Evolutionary conservation across 106 monocot species (phyloP).

Genomic region (Xerophyta viscosa): DNA sequence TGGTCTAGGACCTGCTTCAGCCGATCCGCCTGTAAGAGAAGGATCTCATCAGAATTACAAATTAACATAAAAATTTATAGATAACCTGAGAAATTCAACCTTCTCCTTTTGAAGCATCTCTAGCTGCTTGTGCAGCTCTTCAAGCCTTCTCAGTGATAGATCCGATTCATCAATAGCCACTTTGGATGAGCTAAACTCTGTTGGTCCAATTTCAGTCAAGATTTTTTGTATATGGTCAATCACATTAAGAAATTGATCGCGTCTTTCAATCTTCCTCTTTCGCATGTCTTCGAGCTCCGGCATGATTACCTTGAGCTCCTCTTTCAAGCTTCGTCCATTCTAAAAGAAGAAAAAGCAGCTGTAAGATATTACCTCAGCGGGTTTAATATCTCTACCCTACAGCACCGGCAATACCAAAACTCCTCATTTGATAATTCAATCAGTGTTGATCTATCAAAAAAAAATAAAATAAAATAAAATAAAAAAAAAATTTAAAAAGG

Average conservation of each 20-base stretch:
- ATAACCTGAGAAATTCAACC: constrained; percentile 17
- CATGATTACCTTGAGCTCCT: constrained; percentile 46
- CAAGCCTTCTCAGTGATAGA: constrained; percentile 46
- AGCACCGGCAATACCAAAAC: too few relatives aligned
- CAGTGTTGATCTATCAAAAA: too few relatives aligned
- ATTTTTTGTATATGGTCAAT: constrained; percentile 39
- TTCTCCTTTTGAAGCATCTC: constrained; percentile 57
- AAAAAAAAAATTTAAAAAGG: neutral
- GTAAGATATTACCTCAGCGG: neutral
- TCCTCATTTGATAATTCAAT: too few relatives aligned
- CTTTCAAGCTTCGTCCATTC: constrained; percentile 44
- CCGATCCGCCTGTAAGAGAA: constrained; percentile 29
- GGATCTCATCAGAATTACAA: constrained; percentile 2
- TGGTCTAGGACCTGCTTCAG: constrained; percentile 36
- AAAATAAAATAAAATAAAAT: neutral
- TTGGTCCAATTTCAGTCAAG: constrained; percentile 30
- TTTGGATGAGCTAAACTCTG: constrained; percentile 6
- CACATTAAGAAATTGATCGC: constrained; percentile 42
- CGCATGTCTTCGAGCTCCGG: constrained; percentile 61
- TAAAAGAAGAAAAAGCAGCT: constrained; percentile 3
- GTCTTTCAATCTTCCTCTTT: constrained; percentile 38
- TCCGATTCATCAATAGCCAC: constrained; percentile 45
- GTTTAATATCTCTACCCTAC: too few relatives aligned
- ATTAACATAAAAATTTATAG: neutral
- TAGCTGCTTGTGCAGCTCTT: constrained; percentile 38